Conservation (phyloP, 2,329 filamentous ascomycete genomes). For the Coleophoma cylindrospora region DNA sequence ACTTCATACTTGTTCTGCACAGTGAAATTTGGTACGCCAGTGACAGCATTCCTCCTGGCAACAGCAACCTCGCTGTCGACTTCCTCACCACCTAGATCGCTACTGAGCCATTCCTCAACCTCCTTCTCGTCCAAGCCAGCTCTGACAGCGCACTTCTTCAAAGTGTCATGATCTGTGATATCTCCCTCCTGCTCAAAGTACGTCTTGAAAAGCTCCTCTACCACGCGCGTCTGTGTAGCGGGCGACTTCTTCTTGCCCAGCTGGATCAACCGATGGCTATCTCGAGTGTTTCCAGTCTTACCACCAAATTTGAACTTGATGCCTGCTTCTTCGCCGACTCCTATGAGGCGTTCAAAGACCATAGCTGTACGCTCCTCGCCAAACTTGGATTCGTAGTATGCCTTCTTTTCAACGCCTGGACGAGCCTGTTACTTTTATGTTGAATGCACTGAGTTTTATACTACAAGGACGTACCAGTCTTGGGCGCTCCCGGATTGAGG, state of each 20-base stretch:
- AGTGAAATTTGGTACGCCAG: constrained; percentile 70
- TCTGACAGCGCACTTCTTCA: constrained; percentile 45
- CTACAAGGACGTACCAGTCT: constrained; percentile 32
- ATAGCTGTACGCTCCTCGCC: constrained; percentile 53
- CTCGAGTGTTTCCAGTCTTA: constrained; percentile 69
- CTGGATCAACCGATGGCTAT: constrained; percentile 74
- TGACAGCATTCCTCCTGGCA: constrained; percentile 43
- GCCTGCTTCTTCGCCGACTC: constrained; percentile 58
- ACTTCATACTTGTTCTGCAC: constrained; percentile 65
- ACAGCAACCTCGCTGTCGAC: constrained; percentile 24
- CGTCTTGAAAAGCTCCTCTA: constrained; percentile 57
- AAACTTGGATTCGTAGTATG: constrained; percentile 58
- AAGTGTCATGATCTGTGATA: constrained; percentile 50
- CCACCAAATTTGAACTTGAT: constrained; percentile 71
- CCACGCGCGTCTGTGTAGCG: constrained; percentile 52
- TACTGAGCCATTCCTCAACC: constrained; percentile 47
- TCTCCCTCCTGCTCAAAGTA: constrained; percentile 64
- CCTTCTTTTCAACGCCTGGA: constrained; percentile 44
- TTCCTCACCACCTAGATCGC: constrained; percentile 45
- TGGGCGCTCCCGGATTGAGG: constrained; percentile 62
- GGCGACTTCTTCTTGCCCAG: constrained; percentile 52
- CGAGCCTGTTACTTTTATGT: neutral
- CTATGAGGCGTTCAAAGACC: constrained; percentile 51
- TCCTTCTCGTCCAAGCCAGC: constrained; percentile 49
- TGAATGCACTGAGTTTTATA: constrained; percentile 20